Evolutionary conservation across 2,329 filamentous ascomycete species (phyloP).

Genomic region (Nakataea oryzae): DNA sequence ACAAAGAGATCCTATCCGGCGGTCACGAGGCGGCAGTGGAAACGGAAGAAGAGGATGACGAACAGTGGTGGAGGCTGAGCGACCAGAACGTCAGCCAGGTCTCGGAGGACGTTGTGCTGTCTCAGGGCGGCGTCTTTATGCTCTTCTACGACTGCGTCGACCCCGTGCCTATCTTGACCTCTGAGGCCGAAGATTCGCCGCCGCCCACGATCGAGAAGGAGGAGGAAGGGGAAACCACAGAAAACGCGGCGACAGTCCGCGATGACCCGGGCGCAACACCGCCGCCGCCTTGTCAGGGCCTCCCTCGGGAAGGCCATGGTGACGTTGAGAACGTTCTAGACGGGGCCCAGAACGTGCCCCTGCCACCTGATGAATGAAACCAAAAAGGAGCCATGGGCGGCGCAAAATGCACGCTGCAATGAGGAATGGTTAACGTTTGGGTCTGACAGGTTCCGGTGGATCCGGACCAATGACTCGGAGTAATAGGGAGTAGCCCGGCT

Average conservation of each 20-base stretch:
- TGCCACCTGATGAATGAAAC: background rate
- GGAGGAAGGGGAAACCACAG: background rate
- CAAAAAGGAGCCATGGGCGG: too few species aligned
- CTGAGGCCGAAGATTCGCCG: background rate
- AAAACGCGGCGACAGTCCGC: too few species aligned
- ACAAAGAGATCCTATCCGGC: background rate
- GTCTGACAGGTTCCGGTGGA: too few species aligned
- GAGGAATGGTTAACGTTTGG: too few species aligned
- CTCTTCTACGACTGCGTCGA: conserved; percentile 82
- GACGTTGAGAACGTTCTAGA: background rate
- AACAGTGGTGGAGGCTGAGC: conserved; percentile 83
- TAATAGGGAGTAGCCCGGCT: background rate
- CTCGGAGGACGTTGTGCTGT: conserved; percentile 61
- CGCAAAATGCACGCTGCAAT: too few species aligned
- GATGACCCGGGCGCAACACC: too few species aligned
- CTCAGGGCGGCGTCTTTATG: conserved; percentile 85
- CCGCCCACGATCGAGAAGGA: background rate
- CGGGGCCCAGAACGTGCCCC: background rate
- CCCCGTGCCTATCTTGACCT: conserved; percentile 30
- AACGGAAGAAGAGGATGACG: conserved; percentile 19
- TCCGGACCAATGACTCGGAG: too few species aligned
- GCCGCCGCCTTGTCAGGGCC: background rate
- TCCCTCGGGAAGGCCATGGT: too few species aligned
- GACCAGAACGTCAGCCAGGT: conserved; percentile 75
- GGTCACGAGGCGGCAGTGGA: conserved; percentile 9